Base-by-base conservation (phyloP, 1,284 basidiomycete species). In the Sporisorium graminicola region DNA sequence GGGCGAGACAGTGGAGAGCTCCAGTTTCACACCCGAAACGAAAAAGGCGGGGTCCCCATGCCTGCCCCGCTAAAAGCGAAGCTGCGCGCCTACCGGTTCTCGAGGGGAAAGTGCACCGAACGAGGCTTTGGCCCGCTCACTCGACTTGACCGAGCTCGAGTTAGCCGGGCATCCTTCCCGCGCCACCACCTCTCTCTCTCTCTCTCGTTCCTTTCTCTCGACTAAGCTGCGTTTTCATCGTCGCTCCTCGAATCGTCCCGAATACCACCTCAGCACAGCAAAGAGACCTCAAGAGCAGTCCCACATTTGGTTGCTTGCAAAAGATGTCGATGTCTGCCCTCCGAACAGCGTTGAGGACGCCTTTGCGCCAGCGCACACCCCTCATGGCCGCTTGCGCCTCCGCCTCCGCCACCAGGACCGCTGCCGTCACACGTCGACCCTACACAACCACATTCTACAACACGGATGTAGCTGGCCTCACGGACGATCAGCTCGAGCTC, bases 391-490 rank as follows among this genome's bases (percentile, higher is more conserved):
- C n/a, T n/a, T n/a, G n/a, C 13, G 10, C 20, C 26, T 12, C 22
- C 49, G 24, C 31, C 24, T 13, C 13, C 16, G 18, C 26, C 26
- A n/a, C 37, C 27, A 12, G 12, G 5, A 33, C n/a, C 47, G 14
- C 31, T 31, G 22, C 44, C 29, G 18, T 29, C 1, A 10, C 53
- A 7, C 50, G 50, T 22, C 55, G 57, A 7, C 10, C 47, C 27
- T 50, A 47, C 20, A 26, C 46, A 8, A 57, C 71, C 9, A 69
- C 65, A 5, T 79, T 79, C 66, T 82, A 82, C 72, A 80, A 78
- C 65, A 57, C 55, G 20, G 63, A 75, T 33, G 56, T 82, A 3
- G 73, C 77, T 9, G 77, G 77, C 3, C 69, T 82, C 13, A 71
- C 62, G 35, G 65, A 71, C 20, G 70, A 78, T 3, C 78, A 79